Base-by-base conservation (phyloP, 805 yeast genomes). In the Kazachstania taianensis region DNA sequence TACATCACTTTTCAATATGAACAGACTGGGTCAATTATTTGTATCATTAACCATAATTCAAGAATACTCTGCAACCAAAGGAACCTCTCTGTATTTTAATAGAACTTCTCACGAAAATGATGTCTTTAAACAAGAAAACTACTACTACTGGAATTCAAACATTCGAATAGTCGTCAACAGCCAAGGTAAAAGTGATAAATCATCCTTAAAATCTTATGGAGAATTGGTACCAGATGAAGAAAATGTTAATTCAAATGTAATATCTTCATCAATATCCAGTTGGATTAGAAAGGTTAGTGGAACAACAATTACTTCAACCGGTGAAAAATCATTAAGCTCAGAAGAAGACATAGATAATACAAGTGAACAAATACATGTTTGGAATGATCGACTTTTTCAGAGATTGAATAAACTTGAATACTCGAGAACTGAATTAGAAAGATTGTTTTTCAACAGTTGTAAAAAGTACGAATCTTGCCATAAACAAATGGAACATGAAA, bases 11-110 rank as follows among this genome's bases (percentile, higher is more conserved):
- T 47, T 39, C 12, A 56, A 57, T 24, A 26, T 55, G n/a, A 61
- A 61, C 35, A 48, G 53, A 23, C 40, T 61, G 19, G 65, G 65
- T 1, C 64, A 61, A 36, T 42, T 41, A 17, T 28, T 59, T 31
- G 28, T 59, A 3, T 38, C 37, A 7, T 18, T 47, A 4, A 50
- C 49, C 0, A 27, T 59, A n/a, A 48, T 61, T 20, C 17, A 37
- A 13, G 42, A 36, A 29, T 42, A 44, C 27, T 26, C 29, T 10
- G 18, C 20, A 20, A 9, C 28, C n/a, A 32, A 26, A 18, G 10
- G 13, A 22, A 20, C 29, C 20, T 22, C 14, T 12, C 17, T 27
- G 16, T 10, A 20, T 20, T 20, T 19, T 9, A 3, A 18, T 30
- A 12, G 24, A 4, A 32, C 22, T 27, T 9, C 28, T 20, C 7